Evolutionary conservation across 2,329 filamentous ascomycete species (phyloP), one percentile per base, ranked within the genome.

Genomic region (Microdochium paspali): DNA sequence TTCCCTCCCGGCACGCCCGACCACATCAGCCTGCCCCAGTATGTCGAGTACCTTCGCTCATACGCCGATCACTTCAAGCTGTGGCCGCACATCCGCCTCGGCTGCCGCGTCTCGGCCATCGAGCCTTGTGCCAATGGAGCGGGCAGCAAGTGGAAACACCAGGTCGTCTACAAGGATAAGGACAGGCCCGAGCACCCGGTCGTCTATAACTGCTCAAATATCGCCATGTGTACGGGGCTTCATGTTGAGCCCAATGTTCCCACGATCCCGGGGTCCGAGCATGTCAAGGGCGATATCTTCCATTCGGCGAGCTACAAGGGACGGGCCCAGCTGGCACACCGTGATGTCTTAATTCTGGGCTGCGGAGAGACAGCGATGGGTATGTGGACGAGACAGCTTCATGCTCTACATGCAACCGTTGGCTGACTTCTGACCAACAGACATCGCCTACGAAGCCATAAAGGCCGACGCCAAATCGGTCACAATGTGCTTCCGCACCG

Each of bases 401-500:
- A 20, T 21, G 35, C 18, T 21, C 18, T 3, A 7, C 18, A 10
- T 15, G 12, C 9, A 18, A n/a, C 20, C 10, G 10, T 40, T 20
- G 15, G 18, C 35, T 40, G 5, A 40, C 35, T 10, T 18, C 13
- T 7, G 18, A 35, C 5, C 5, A 3, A 40, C 12, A 40, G 35
- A 40, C 12, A 40, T 40, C 18, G 35, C 35, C 3, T 40, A 40
- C 35, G 35, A 40, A 12, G 35, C 35, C 35, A 40, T 40, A n/a
- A 40, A 40, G 35, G 35, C 35, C 35, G 35, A 40, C 35, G 35
- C 35, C 35, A 40, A 40, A 20, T 40, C 35, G 35, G 35, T 40
- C 3, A 40, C 35, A 15, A 40, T 40, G 35, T 40, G 35, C 18
- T 40, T 40, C 35, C 35, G 35, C 4, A 40, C 35, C 6, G 35